Evolutionary conservation across 176 grass and related monocot species (phyloP), one percentile per base, ranked within the genome.

Genomic region (Carex cristatella): DNA sequence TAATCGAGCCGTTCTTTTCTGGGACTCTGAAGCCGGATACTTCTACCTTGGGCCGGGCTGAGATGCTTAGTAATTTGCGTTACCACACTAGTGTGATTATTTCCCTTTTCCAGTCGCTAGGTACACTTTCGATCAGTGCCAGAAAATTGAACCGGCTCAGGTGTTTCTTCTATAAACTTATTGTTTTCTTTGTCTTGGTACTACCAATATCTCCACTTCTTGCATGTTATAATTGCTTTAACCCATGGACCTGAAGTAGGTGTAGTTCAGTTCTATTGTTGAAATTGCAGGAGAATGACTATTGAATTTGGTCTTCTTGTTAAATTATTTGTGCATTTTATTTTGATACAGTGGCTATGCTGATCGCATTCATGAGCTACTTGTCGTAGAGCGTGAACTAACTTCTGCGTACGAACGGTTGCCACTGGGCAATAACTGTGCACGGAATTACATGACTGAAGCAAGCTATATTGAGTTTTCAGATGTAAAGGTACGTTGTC

Each of bases 1-100:
- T 99, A 84, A 99, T 99, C 0, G 96, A 99, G 84, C 96, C 96
- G 30, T 99, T 99, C 80, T 99, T 99, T 88, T 83, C 93, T 82
- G 96, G 96, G 48, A 81, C 91, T 87, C 89, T 99, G 84, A 95
- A 89, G 92, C 91, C 93, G 87, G 93, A 95, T 94, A 85, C 96
- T 80, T 94, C 93, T 56, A 99, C 96, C 18, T 53, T 99, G 86
- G 96, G 96, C 89, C 87, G 96, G 85, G 96, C 96, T 80, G 91
- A 99, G 63, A 99, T 99, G 96, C 87, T 99, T 76, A 99, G 96
- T 85, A 99, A 99, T 85, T 84, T 99, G 91, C 88, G 96, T 44
- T 99, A 99, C 81, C 96, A 99, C 83, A 99, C 96, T 78, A 95
- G 93, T 12, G 93, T 99, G 28, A 99, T 99, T 88, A 99, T 99